A percentile compares a stretch with the other conserved stretches of the same genome.
Evolutionary conservation across 352 stramenopile genomes (phyloP).

Genomic region (Blastocystis sp.): DNA sequence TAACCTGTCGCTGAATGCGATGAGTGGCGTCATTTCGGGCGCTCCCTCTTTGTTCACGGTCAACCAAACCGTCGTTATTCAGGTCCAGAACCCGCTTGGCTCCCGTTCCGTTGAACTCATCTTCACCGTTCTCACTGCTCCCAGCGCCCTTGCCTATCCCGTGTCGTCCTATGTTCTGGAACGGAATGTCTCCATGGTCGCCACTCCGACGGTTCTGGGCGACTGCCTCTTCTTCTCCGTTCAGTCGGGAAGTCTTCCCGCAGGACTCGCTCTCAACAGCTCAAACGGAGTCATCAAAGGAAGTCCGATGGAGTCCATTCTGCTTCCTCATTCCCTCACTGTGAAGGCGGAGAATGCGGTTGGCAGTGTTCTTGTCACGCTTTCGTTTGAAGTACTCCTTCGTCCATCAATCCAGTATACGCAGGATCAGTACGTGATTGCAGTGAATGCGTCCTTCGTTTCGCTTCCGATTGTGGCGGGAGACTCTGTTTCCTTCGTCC

Average conservation of each 20-base stretch:
- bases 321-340: not conserved
- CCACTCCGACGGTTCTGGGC: too few species aligned
- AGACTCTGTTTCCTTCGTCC: not conserved
- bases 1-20: not conserved
- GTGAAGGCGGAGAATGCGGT: not conserved
- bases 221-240: too few species aligned
- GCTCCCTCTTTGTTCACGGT: not conserved
- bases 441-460: not conserved
- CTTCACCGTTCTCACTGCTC: too few species aligned
- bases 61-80: too few species aligned
- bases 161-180: too few species aligned
- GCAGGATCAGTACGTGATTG: not conserved
- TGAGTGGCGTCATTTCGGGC: slow-evolving; percentile 9
- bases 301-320: not conserved
- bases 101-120: too few species aligned
- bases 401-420: not conserved
- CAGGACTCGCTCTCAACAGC: not conserved
- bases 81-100: too few species aligned
- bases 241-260: too few species aligned
- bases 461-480: not conserved
- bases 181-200: too few species aligned
- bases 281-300: not conserved
- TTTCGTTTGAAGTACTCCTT: not conserved
- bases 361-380: not conserved
- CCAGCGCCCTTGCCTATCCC: too few species aligned